These are phyloP conservation scores for Ogataea minuta DNA, from an alignment of 805 yeast genomes.

Conservation along the genomic window DNA sequence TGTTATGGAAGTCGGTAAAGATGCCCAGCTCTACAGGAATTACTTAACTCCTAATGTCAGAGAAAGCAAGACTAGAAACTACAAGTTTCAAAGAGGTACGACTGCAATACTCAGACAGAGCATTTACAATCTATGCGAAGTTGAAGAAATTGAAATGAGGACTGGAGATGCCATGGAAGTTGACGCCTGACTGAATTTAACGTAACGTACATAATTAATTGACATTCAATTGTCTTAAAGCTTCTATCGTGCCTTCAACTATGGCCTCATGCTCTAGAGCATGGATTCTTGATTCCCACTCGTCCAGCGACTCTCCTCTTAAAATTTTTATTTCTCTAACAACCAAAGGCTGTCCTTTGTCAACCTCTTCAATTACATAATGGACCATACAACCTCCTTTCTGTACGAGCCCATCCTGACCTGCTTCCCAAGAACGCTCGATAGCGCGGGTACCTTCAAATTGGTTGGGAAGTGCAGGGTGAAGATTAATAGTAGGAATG, in stretches of 20 bases:
- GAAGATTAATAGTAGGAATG: conserved; percentile 85
- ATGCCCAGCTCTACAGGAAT: conserved; percentile 81
- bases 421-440: conserved; percentile 94
- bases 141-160: conserved; percentile 41
- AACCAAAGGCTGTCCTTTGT: conserved; percentile 84
- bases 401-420: conserved; percentile 73
- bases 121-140: conserved; percentile 63
- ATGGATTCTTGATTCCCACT: conserved; percentile 82
- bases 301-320: conserved; percentile 73
- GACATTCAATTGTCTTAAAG: conserved; percentile 39
- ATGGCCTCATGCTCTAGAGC: conserved; percentile 84
- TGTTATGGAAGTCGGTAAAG: conserved; percentile 92
- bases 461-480: conserved; percentile 96
- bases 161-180: conserved; percentile 50
- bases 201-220: conserved; percentile 2
- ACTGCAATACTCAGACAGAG: conserved; percentile 77
- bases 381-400: conserved; percentile 96
- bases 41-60: conserved; percentile 90
- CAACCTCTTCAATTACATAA: conserved; percentile 93
- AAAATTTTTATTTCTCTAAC: conserved; percentile 73
- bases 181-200: conserved; percentile 30
- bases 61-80: conserved; percentile 74
- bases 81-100: conserved; percentile 90
- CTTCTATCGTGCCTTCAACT: conserved; percentile 82
- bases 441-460: conserved; percentile 98